Percentiles rank a stretch among this genome's conserved stretches.
Evolutionary conservation across 441 rosid genomes (phyloP).

Genomic region (Adansonia grandidieri): DNA sequence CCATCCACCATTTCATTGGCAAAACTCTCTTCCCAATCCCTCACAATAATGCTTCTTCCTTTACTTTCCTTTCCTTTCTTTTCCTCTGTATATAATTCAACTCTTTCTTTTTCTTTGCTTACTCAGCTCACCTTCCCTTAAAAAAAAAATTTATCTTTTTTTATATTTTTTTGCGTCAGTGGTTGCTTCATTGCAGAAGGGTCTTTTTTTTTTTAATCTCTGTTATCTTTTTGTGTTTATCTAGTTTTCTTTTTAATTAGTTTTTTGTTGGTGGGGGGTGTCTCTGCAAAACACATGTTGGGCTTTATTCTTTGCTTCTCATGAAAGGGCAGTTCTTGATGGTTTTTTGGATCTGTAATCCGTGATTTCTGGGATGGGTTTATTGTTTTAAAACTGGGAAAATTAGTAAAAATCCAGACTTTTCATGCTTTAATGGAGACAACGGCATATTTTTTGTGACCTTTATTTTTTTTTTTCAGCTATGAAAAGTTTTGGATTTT

Average conservation of each 20-base stretch:
- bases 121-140: conserved; percentile 20
- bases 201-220: neutral
- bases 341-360: conserved; percentile 45
- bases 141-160: neutral
- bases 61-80: neutral
- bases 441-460: too few relatives aligned
- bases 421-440: too few relatives aligned
- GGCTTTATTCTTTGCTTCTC: conserved; percentile 46
- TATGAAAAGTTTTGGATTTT: neutral
- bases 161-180: conserved; percentile 1
- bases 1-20: conserved; percentile 15
- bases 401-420: neutral
- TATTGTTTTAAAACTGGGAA: conserved; percentile 18
- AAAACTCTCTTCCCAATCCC: conserved; percentile 5
- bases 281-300: conserved; percentile 21
- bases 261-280: conserved; percentile 14
- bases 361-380: conserved; percentile 35
- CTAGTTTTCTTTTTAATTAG: conserved; percentile 8
- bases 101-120: neutral
- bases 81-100: conserved; percentile 7
- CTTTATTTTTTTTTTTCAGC: conserved; percentile 22
- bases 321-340: conserved; percentile 39
- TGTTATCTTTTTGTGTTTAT: conserved; percentile 2
- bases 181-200: conserved; percentile 19
- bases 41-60: neutral